A percentile compares a stretch with the other conserved stretches of the same genome.
Evolutionary conservation across 1,139 yeast species (phyloP).

Genomic region (Geotrichum fermentans): DNA sequence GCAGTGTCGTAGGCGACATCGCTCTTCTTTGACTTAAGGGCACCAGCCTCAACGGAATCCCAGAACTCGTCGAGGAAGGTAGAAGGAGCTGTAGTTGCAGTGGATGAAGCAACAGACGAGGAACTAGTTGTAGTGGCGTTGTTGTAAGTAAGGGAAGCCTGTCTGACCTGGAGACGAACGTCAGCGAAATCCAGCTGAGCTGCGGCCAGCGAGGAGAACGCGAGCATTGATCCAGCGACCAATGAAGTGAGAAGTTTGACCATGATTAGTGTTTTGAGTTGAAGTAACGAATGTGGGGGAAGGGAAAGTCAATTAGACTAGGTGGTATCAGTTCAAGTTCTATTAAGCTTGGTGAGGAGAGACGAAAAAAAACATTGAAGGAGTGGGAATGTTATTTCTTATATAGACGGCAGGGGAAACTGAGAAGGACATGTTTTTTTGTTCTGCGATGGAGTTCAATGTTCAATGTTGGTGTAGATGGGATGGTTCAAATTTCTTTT

Average conservation of each 20-base stretch:
- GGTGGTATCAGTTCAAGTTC: neutral
- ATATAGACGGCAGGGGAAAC: neutral
- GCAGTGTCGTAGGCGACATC: constrained; percentile 7
- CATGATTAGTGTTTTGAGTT: constrained; percentile 9
- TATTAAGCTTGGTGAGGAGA: neutral
- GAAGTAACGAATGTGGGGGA: constrained; percentile 6
- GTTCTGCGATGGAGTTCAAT: too few species aligned
- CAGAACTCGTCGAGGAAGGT: constrained; percentile 3
- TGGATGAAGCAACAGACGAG: constrained; percentile 5
- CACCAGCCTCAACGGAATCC: constrained; percentile 5
- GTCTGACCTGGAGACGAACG: constrained; percentile 12
- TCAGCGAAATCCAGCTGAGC: constrained; percentile 18
- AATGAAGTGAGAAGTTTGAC: constrained; percentile 13
- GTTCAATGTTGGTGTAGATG: too few species aligned
- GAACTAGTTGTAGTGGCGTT: constrained; percentile 11
- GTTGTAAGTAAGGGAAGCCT: constrained; percentile 4
- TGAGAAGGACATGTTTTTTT: neutral
- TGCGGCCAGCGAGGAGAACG: constrained; percentile 15
- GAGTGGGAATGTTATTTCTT: neutral
- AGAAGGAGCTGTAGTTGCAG: neutral
- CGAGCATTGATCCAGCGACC: constrained; percentile 14
- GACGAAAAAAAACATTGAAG: neutral
- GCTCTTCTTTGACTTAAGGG: constrained; percentile 1
- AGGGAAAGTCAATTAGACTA: neutral
- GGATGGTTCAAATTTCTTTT: too few species aligned